Conservation (phyloP, 73 alveolate genomes). For the Tetrahymena malaccensis region DNA sequence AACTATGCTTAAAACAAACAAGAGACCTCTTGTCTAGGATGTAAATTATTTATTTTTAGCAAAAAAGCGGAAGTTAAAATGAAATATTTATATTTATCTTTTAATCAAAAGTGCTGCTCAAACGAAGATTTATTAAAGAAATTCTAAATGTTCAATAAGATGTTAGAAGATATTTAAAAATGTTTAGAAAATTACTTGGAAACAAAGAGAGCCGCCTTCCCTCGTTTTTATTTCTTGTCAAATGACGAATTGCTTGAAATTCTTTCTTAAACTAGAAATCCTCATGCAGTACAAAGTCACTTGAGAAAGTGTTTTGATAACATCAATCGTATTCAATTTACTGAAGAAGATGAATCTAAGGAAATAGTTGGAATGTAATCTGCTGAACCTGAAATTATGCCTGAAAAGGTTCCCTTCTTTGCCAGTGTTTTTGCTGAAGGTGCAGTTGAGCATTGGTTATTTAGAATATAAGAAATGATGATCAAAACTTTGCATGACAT, state of each 20-base stretch:
- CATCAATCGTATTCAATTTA: constrained; percentile 90
- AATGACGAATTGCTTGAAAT: constrained; percentile 98
- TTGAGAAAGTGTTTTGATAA: constrained; percentile 98
- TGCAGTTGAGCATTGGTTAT: constrained; percentile 97
- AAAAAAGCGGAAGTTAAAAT: too few relatives aligned
- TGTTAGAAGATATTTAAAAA: constrained; percentile 92
- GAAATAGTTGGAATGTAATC: constrained; percentile 88
- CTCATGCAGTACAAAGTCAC: constrained; percentile 95
- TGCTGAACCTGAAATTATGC: constrained; percentile 70
- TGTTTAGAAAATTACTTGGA: constrained; percentile 95
- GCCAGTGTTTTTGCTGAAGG: constrained; percentile 92
- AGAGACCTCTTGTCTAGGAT: constrained; percentile 81
- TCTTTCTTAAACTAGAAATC: constrained; percentile 96
- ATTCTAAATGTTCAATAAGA: constrained; percentile 81
- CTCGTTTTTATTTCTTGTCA: constrained; percentile 98
- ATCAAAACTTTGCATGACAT: constrained; percentile 85
- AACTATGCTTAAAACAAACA: constrained; percentile 87
- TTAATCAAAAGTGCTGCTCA: constrained; percentile 56
- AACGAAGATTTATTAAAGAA: constrained; percentile 90
- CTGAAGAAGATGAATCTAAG: constrained; percentile 81
- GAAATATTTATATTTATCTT: not conserved
- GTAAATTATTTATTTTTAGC: not conserved
- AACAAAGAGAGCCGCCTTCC: constrained; percentile 99
- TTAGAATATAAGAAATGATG: constrained; percentile 93
- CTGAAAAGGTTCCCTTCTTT: constrained; percentile 83